Percentiles rank a stretch among this genome's conserved stretches.
phyloP scores from a whole-genome alignment of 805 yeast genomes.

The Lachancea mirantina region DNA sequence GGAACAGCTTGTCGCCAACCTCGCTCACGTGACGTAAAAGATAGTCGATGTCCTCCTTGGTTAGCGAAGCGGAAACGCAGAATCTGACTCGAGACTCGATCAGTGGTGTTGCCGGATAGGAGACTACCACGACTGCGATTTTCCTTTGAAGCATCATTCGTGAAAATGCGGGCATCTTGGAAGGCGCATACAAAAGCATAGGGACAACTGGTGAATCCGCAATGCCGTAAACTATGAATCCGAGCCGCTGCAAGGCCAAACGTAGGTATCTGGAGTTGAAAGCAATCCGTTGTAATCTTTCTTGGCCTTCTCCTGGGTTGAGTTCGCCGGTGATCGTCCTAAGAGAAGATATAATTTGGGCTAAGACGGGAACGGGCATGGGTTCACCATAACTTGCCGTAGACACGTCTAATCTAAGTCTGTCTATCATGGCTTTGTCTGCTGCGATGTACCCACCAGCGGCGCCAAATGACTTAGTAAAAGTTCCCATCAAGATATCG shows the following conservation, averaged over 20 bases:
- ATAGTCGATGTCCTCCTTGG: constrained; percentile 88
- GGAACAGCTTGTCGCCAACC: constrained; percentile 66
- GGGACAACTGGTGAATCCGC: constrained; percentile 98
- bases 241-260: constrained; percentile 82
- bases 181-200: constrained; percentile 75
- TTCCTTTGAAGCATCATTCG: constrained; percentile 70
- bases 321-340: constrained; percentile 72
- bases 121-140: constrained; percentile 92
- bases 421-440: constrained; percentile 57
- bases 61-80: constrained; percentile 86
- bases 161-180: constrained; percentile 90
- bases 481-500: constrained; percentile 94
- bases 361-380: constrained; percentile 83
- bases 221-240: constrained; percentile 89
- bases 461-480: constrained; percentile 97
- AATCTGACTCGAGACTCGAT: constrained; percentile 85
- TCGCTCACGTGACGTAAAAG: constrained; percentile 63
- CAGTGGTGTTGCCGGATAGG: constrained; percentile 96
- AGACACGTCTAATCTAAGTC: constrained; percentile 63
- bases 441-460: constrained; percentile 98
- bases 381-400: constrained; percentile 77
- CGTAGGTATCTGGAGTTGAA: constrained; percentile 92
- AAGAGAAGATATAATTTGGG: constrained; percentile 78
- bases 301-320: constrained; percentile 88
- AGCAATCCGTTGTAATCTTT: constrained; percentile 86